Percentiles rank a stretch among this genome's conserved stretches.
These are phyloP conservation scores for Yamadazyma songkhlaensis DNA, from an alignment of 1,139 yeast species.

Conservation along the genomic window DNA sequence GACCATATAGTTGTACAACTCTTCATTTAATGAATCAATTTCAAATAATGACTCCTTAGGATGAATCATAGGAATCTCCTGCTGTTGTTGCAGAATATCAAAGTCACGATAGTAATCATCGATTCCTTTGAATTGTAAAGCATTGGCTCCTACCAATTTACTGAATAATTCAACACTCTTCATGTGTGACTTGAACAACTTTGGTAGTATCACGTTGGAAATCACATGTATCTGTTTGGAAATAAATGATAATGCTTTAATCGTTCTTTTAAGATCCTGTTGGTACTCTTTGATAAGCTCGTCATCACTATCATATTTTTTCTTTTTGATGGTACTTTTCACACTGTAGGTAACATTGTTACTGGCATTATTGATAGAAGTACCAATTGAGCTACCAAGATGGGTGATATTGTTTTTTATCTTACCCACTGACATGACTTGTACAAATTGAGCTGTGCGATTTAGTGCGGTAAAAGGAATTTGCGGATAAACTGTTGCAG, in stretches of 20 bases:
- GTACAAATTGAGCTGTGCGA: neutral
- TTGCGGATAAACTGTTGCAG: neutral
- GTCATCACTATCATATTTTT: constrained; percentile 37
- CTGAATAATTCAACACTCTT: constrained; percentile 30
- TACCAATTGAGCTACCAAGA: constrained; percentile 8
- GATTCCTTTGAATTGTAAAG: constrained; percentile 43
- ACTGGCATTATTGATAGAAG: constrained; percentile 8
- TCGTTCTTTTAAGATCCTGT: constrained; percentile 39
- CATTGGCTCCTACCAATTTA: constrained; percentile 34
- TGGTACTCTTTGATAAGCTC: constrained; percentile 41
- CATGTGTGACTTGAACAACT: constrained; percentile 31
- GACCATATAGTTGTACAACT: constrained; percentile 28
- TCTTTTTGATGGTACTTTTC: constrained; percentile 14
- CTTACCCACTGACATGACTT: constrained; percentile 10
- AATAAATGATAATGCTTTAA: constrained; percentile 44
- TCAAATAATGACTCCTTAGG: constrained; percentile 35
- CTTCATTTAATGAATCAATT: constrained; percentile 29
- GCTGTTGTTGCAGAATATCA: constrained; percentile 29
- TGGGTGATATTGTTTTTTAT: constrained; percentile 11
- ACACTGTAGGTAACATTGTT: constrained; percentile 6
- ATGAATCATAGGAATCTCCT: constrained; percentile 34
- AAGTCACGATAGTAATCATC: constrained; percentile 38
- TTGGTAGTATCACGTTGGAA: constrained; percentile 33
- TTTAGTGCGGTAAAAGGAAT: no score
- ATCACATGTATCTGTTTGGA: constrained; percentile 33